phyloP scores from a whole-genome alignment of 805 yeast genomes.

The Yamadazyma insecticola region DNA sequence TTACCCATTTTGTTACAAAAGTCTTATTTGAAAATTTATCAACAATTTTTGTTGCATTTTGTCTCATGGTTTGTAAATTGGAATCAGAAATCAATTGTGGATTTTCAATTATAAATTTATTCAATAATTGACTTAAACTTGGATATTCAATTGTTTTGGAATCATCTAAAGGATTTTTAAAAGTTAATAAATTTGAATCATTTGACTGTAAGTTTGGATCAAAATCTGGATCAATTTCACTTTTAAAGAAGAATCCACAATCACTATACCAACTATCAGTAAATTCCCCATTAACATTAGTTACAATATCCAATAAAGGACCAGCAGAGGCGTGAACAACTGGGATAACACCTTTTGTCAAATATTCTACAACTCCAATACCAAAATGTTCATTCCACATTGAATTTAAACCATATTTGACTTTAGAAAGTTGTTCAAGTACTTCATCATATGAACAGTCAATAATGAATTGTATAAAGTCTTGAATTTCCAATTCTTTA shows the following conservation, averaged over 20 bases:
- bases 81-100: constrained; percentile 19
- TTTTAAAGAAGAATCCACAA: constrained; percentile 78
- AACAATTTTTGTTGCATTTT: constrained; percentile 42
- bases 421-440: constrained; percentile 44
- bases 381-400: constrained; percentile 99
- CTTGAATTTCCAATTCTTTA: constrained; percentile 22
- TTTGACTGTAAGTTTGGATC: constrained; percentile 7
- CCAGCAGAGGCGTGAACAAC: constrained; percentile 95
- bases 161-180: not conserved
- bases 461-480: constrained; percentile 51
- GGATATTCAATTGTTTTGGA: constrained; percentile 25
- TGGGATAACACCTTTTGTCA: constrained; percentile 83
- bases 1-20: constrained; percentile 54
- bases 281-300: constrained; percentile 8
- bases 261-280: constrained; percentile 31
- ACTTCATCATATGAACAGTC: constrained; percentile 73
- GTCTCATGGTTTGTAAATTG: constrained; percentile 38
- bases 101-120: constrained; percentile 34
- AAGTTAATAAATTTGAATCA: not conserved
- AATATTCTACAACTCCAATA: constrained; percentile 90
- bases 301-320: constrained; percentile 83
- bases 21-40: constrained; percentile 58
- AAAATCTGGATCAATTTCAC: constrained; percentile 69
- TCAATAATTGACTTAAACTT: constrained; percentile 47
- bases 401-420: constrained; percentile 81